phyloP scores from a whole-genome alignment of 768 basidiomycete species.

The Paxillus involutus region DNA sequence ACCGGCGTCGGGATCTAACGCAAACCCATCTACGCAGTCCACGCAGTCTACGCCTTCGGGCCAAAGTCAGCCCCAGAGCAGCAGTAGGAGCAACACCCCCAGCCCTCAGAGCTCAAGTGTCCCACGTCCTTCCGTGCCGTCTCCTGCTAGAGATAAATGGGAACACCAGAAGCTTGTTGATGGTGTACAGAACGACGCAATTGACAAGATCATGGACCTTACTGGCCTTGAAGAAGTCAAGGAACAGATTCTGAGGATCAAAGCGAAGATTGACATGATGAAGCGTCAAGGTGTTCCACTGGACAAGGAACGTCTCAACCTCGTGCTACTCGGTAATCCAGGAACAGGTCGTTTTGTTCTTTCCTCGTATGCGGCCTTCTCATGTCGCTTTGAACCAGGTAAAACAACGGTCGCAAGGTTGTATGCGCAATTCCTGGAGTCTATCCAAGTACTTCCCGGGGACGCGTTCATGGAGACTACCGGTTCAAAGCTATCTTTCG shows the following conservation, averaged over 20 bases:
- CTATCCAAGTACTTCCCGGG: conserved; percentile 53
- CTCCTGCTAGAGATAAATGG: conserved; percentile 47
- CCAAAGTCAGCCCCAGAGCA: conserved; percentile 2
- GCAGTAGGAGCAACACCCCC: background rate
- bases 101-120: conserved; percentile 2
- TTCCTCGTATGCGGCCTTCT: background rate
- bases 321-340: conserved; percentile 64
- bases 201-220: conserved; percentile 69
- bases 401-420: conserved; percentile 64
- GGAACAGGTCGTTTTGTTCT: conserved; percentile 55
- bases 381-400: conserved; percentile 36
- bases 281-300: conserved; percentile 50
- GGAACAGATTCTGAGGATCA: conserved; percentile 52
- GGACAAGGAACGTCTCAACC: conserved; percentile 58
- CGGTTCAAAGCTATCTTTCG: conserved; percentile 55
- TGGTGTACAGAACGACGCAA: conserved; percentile 48
- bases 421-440: conserved; percentile 62
- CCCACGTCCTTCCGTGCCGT: conserved; percentile 10
- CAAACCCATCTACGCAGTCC: background rate
- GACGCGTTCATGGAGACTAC: conserved; percentile 60
- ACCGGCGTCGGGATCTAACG: background rate
- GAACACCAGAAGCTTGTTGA: conserved; percentile 51
- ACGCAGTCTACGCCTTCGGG: background rate
- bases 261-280: conserved; percentile 50
- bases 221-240: conserved; percentile 69